These are phyloP conservation scores for Breviolum minutum DNA, from an alignment of 73 alveolate genomes.

Conservation along the genomic window DNA sequence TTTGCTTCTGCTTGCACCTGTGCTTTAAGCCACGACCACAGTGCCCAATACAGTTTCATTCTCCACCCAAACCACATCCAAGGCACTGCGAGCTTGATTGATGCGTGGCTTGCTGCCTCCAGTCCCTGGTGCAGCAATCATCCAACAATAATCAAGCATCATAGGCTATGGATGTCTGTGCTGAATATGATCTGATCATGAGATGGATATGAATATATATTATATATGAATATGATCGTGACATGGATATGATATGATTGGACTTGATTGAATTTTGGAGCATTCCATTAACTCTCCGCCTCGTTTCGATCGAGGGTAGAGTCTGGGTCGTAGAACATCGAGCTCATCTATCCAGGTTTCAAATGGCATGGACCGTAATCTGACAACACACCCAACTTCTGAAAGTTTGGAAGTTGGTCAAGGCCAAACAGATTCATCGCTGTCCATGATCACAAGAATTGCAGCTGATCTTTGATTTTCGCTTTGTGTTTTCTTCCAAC, in stretches of 20 bases:
- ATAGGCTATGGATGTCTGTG: neutral
- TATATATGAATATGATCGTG: too few relatives aligned
- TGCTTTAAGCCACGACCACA: neutral
- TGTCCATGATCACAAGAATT: too few relatives aligned
- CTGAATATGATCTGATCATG: neutral
- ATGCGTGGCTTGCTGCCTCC: neutral
- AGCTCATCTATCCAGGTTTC: neutral
- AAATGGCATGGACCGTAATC: neutral
- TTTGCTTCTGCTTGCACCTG: constrained; percentile 3
- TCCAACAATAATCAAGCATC: neutral
- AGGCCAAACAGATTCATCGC: too few relatives aligned
- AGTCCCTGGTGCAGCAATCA: neutral
- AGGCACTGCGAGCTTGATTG: neutral
- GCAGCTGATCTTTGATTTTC: too few relatives aligned
- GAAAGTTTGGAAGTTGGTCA: too few relatives aligned
- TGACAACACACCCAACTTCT: neutral
- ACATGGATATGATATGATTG: too few relatives aligned
- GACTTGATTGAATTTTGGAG: neutral
- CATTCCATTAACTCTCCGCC: neutral
- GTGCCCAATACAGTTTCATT: neutral
- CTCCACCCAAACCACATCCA: neutral
- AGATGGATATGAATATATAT: too few relatives aligned
- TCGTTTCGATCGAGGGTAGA: neutral
- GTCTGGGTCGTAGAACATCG: neutral
- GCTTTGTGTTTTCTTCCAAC: too few relatives aligned